These are phyloP conservation scores for Zymoseptoria tritici DNA, from an alignment of 2,329 filamentous ascomycete species.

Conservation along the genomic window DNA sequence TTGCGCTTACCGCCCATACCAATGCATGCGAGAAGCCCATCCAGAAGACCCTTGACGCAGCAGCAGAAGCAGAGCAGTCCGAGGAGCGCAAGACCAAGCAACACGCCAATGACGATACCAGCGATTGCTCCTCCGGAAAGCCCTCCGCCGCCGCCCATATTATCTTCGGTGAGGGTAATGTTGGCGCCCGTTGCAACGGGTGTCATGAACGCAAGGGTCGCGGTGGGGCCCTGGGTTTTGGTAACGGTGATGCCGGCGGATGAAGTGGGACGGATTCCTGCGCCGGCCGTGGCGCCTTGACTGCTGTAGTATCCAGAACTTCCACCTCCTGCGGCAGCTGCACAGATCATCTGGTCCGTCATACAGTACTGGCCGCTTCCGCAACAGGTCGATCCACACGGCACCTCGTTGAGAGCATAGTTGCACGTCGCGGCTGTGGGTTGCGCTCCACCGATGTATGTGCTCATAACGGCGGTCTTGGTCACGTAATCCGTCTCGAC, in stretches of 20 bases:
- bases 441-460: conserved; percentile 29
- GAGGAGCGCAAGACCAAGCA: conserved; percentile 60
- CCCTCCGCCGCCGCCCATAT: conserved; percentile 26
- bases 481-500: conserved; percentile 48
- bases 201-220: conserved; percentile 43
- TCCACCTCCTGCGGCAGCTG: conserved; percentile 45
- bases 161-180: conserved; percentile 32
- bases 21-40: conserved; percentile 52
- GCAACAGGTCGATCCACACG: conserved; percentile 66
- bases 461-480: conserved; percentile 48
- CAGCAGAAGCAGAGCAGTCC: conserved; percentile 69
- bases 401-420: conserved; percentile 43
- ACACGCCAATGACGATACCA: conserved; percentile 68
- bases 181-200: conserved; percentile 48
- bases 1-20: conserved; percentile 47
- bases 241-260: conserved; percentile 49
- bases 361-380: conserved; percentile 62
- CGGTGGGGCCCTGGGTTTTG: conserved; percentile 39
- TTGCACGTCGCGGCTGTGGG: conserved; percentile 36
- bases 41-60: conserved; percentile 49
- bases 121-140: conserved; percentile 69
- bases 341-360: conserved; percentile 35
- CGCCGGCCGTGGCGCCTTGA: conserved; percentile 47
- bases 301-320: conserved; percentile 42
- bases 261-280: conserved; percentile 43